phyloP scores from a whole-genome alignment of 2,329 filamentous ascomycete species.

The Gremmenia infestans region DNA sequence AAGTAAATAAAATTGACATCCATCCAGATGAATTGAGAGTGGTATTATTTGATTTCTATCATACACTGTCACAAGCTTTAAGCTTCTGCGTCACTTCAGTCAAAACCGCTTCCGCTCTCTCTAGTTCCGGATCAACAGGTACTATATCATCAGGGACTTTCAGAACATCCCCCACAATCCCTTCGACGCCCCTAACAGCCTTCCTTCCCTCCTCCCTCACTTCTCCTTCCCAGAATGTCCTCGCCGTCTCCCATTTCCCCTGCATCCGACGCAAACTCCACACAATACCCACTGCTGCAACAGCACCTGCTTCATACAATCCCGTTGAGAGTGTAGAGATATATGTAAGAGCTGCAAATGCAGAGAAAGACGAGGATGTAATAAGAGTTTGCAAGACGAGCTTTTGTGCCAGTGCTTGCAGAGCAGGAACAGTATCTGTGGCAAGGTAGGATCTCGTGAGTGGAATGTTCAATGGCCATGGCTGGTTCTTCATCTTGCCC shows the following conservation, averaged over 20 bases:
- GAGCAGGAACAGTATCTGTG: slow-evolving; percentile 60
- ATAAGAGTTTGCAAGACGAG: slow-evolving; percentile 68
- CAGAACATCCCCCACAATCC: slow-evolving; percentile 45
- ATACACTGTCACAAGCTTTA: slow-evolving; percentile 14
- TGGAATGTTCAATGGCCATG: slow-evolving; percentile 72
- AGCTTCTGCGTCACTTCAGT: slow-evolving; percentile 18
- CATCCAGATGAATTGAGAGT: too few relatives aligned
- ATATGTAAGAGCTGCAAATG: slow-evolving; percentile 52
- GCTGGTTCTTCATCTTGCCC: slow-evolving; percentile 13
- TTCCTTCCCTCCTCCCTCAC: slow-evolving; percentile 64
- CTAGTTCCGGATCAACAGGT: slow-evolving; percentile 18
- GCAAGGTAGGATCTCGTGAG: slow-evolving; percentile 63
- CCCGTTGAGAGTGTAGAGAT: slow-evolving; percentile 48
- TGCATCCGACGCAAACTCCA: slow-evolving; percentile 57
- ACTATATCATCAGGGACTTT: slow-evolving; percentile 14
- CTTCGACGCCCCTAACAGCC: slow-evolving; percentile 52
- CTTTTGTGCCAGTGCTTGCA: slow-evolving; percentile 68
- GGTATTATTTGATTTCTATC: not conserved
- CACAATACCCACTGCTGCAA: slow-evolving; percentile 55
- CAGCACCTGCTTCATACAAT: slow-evolving; percentile 56
- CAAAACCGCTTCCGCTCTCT: slow-evolving; percentile 19
- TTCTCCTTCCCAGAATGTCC: slow-evolving; percentile 59
- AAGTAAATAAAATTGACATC: too few relatives aligned
- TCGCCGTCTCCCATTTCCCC: slow-evolving; percentile 56
- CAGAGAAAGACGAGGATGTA: slow-evolving; percentile 58